phyloP scores from a whole-genome alignment of 148 eudicot genomes.

The Nepenthes mirabilis region DNA sequence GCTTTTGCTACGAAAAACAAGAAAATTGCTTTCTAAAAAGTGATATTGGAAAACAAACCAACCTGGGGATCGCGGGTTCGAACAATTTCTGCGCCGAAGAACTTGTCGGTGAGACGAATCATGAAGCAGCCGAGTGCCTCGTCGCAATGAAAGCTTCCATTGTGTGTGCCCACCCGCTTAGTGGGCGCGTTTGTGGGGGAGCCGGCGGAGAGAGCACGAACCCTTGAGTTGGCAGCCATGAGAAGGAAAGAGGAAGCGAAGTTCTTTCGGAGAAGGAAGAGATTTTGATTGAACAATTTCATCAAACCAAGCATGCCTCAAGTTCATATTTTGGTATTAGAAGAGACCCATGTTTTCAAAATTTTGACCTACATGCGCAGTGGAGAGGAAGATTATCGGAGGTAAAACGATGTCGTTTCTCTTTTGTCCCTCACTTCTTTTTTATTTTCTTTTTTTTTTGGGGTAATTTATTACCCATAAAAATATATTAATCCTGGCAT shows the following conservation, averaged over 20 bases:
- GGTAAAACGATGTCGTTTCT: too few relatives aligned
- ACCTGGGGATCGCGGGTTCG: conserved; percentile 80
- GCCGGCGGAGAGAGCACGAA: conserved; percentile 24
- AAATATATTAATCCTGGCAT: too few relatives aligned
- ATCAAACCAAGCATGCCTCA: conserved; percentile 13
- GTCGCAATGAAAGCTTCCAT: conserved; percentile 94
- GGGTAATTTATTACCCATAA: too few relatives aligned
- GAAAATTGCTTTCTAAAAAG: too few relatives aligned
- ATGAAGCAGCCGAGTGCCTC: conserved; percentile 93
- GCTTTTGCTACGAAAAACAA: background rate
- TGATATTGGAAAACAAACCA: background rate
- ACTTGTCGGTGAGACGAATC: conserved; percentile 66
- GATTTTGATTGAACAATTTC: conserved; percentile 5
- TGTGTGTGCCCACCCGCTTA: conserved; percentile 70
- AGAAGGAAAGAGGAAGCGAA: background rate
- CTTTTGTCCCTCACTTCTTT: too few relatives aligned
- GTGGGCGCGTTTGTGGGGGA: conserved; percentile 17
- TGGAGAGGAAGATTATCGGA: too few relatives aligned
- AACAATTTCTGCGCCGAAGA: conserved; percentile 42
- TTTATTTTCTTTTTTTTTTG: too few relatives aligned
- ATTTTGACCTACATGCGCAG: too few relatives aligned
- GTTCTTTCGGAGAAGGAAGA: conserved; percentile 2
- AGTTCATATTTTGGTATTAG: too few relatives aligned
- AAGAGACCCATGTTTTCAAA: too few relatives aligned
- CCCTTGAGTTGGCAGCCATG: conserved; percentile 25